Conservation (phyloP, 495 filamentous ascomycete genomes). For the Talaromyces ruber region DNA sequence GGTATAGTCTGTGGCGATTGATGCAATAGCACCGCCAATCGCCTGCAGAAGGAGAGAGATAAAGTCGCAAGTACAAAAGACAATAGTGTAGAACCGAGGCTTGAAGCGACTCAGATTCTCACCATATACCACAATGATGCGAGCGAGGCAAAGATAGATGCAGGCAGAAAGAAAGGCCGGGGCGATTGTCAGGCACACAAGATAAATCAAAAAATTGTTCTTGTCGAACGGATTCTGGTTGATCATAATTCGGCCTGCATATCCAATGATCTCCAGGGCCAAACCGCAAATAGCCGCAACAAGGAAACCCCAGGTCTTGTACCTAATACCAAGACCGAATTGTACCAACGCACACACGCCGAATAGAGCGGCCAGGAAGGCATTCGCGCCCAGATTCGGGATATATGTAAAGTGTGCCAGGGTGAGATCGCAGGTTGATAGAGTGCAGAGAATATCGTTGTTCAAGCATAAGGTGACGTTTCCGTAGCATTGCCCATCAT, state of each 20-base stretch:
- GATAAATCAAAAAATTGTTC: constrained; percentile 22
- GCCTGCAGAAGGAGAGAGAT: constrained; percentile 46
- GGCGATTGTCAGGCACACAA: constrained; percentile 44
- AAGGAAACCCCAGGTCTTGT: constrained; percentile 23
- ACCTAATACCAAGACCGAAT: constrained; percentile 15
- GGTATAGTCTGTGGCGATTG: constrained; percentile 24
- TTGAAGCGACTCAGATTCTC: constrained; percentile 34
- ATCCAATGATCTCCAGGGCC: constrained; percentile 27
- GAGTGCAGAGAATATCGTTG: constrained; percentile 16
- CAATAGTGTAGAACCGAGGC: constrained; percentile 40
- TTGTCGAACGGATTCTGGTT: constrained; percentile 23
- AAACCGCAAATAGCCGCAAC: constrained; percentile 17
- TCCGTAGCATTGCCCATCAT: constrained; percentile 1
- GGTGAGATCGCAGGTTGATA: constrained; percentile 28
- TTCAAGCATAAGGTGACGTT: constrained; percentile 2
- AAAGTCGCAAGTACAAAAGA: constrained; percentile 46
- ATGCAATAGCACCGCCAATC: constrained; percentile 44
- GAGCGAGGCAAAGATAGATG: constrained; percentile 48
- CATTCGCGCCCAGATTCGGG: constrained; percentile 28
- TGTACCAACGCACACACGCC: constrained; percentile 17
- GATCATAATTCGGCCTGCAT: constrained; percentile 20
- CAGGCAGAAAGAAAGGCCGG: constrained; percentile 47
- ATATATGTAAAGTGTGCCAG: constrained; percentile 21
- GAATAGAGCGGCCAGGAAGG: constrained; percentile 23
- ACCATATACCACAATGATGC: constrained; percentile 42